These are phyloP conservation scores for Pilaira anomala DNA, from an alignment of 192 early-diverging fungal genomes.

Conservation along the genomic window DNA sequence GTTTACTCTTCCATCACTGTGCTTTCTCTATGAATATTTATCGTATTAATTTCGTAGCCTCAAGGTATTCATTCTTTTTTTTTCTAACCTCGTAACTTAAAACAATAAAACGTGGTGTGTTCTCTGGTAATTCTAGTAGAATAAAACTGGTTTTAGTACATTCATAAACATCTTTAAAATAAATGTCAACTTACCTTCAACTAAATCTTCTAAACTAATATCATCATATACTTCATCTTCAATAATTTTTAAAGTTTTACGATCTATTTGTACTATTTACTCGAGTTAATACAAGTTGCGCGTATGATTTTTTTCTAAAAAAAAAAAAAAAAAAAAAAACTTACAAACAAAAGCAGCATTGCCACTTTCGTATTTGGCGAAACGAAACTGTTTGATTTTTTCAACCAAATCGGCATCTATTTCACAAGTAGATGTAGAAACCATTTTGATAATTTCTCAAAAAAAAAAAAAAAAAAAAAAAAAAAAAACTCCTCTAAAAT, in stretches of 20 bases:
- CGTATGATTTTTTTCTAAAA: not conserved
- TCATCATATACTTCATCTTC: conserved; percentile 48
- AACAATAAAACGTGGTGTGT: conserved; percentile 59
- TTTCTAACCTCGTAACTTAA: conserved; percentile 53
- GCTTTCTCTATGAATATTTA: conserved; percentile 44
- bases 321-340: conserved; percentile 7
- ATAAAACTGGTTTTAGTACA: no score
- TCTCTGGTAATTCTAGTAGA: conserved; percentile 54
- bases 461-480: no score
- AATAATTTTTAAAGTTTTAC: conserved; percentile 42
- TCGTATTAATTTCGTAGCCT: not conserved
- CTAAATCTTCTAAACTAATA: conserved; percentile 50
- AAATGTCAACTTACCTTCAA: conserved; percentile 41
- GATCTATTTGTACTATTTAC: conserved; percentile 52
- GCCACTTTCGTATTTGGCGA: conserved; percentile 47
- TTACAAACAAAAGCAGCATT: conserved; percentile 55
- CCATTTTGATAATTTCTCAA: no score
- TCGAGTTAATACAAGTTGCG: not conserved
- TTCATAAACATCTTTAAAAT: no score
- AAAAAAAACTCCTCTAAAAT: no score
- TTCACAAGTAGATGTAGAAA: conserved; percentile 43
- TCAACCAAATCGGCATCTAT: conserved; percentile 43
- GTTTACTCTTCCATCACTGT: conserved; percentile 62
- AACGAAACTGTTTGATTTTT: conserved; percentile 52
- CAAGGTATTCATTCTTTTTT: not conserved